Conservation (phyloP, 179 eudicot genomes). For the Carnegiea gigantea region DNA sequence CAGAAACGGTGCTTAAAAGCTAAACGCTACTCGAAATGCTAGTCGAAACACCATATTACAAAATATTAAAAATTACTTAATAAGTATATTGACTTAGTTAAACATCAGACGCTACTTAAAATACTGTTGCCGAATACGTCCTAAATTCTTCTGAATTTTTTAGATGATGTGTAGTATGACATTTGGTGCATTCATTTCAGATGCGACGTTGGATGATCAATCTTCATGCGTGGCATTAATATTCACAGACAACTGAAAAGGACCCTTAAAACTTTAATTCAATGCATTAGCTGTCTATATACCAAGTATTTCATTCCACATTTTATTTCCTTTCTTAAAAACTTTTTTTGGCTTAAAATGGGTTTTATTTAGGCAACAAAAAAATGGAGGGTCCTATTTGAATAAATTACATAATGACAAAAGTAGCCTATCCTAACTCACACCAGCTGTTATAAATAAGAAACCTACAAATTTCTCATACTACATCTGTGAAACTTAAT, state of each 20-base stretch:
- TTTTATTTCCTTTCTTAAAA: not conserved
- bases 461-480: not conserved
- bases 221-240: not conserved
- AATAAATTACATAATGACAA: not conserved
- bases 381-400: too few relatives aligned
- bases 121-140: too few relatives aligned
- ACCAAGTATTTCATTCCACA: not conserved
- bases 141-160: too few relatives aligned
- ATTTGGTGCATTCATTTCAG: not conserved
- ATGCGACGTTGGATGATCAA: not conserved
- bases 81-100: too few relatives aligned
- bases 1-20: too few relatives aligned
- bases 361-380: not conserved
- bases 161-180: not conserved
- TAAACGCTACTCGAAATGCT: too few relatives aligned
- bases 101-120: too few relatives aligned
- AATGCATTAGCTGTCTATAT: not conserved
- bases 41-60: too few relatives aligned
- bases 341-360: not conserved
- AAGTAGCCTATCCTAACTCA: too few relatives aligned
- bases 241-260: too few relatives aligned
- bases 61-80: too few relatives aligned
- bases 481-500: not conserved
- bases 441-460: too few relatives aligned
- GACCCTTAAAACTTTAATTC: not conserved